Base-by-base conservation (phyloP, 1,139 yeast species). In the Yamadazyma atlantica region DNA sequence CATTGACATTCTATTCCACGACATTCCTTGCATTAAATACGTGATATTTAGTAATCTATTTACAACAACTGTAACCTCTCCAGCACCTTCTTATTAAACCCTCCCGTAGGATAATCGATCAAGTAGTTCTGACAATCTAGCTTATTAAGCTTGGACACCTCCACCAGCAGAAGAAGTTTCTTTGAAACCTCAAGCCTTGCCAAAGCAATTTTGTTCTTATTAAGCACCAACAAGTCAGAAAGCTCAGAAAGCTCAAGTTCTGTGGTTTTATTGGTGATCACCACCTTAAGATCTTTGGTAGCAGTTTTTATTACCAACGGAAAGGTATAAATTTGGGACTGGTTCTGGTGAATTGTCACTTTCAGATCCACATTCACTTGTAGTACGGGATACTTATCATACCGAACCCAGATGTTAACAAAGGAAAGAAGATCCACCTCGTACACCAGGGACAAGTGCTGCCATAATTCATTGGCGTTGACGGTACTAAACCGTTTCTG, bases 381-480 rank as follows among this genome's bases (percentile, higher is more conserved):
- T 12, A 83, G 53, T 2, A 77, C 53, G 3, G 92, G 90, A 39
- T 62, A 72, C 0, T 88, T 88, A 1, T 80, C 69, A 16, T 71
- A 58, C 49, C 78, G 67, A 4, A 72, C 58, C 88, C 88, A 82
- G 1, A 85, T 73, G 43, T 76, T 73, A 46, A 74, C 64, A 40
- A 78, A 75, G 35, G 60, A 46, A 27, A 56, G 50, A 22, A 73
- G 40, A 40, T 73, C 75, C 18, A 63, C 49, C 0, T 64, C 52
- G 8, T 44, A 43, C 3, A 58, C 57, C 42, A 66, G 58, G 7
- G 42, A 16, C 27, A 74, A 50, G 14, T 49, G 57, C 30, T 61
- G 65, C 85, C 88, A 83, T 10, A 83, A 54, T 41, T 82, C 85
- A 29, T 66, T 55, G 2, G 85, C 76, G 48, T 75, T 79, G 34